A percentile compares a stretch with the other conserved stretches of the same genome.
Conservation (phyloP, 2,329 filamentous ascomycete species). For the Colletotrichum sp. region DNA sequence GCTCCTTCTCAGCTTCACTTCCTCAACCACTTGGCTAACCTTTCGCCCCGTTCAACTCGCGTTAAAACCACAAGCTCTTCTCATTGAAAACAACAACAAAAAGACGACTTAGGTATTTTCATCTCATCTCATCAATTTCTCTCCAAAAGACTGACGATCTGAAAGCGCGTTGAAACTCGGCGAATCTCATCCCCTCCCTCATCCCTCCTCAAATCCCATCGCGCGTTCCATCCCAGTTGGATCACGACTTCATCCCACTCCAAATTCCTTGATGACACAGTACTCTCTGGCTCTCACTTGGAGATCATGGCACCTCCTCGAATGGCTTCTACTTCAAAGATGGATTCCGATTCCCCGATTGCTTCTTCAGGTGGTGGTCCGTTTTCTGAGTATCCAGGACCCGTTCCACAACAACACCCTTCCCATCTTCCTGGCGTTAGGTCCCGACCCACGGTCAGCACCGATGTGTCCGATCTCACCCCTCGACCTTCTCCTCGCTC, state of each 20-base stretch:
- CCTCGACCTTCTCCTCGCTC: background rate
- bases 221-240: background rate
- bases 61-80: background rate
- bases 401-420: background rate
- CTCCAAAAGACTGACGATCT: background rate
- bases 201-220: background rate
- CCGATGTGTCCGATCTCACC: background rate
- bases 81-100: background rate
- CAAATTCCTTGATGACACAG: background rate
- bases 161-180: background rate
- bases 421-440: background rate
- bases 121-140: rapidly evolving
- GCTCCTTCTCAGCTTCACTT: background rate
- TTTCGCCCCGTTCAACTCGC: background rate
- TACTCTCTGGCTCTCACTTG: background rate
- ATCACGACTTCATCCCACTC: background rate
- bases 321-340: background rate
- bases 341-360: background rate
- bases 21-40: background rate
- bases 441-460: background rate
- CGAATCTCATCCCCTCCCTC: background rate
- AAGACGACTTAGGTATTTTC: background rate
- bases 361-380: background rate
- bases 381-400: background rate
- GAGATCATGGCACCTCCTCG: background rate